Evolutionary conservation across 768 basidiomycete genomes (phyloP).

Genomic region (Trichaptum fuscoviolaceum): DNA sequence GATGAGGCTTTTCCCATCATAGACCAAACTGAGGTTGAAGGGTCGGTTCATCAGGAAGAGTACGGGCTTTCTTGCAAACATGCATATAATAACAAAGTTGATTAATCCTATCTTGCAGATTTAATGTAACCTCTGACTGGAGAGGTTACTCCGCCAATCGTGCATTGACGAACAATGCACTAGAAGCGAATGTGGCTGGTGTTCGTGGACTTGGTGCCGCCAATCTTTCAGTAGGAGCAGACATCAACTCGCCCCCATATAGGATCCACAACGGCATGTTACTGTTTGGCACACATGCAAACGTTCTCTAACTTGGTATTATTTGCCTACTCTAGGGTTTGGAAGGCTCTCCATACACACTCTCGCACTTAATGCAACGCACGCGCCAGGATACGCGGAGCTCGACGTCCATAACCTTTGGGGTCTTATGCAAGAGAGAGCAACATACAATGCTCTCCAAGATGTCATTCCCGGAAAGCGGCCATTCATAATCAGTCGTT

Average conservation of each 20-base stretch:
- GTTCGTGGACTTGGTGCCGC: constrained; percentile 49
- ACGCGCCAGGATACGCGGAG: constrained; percentile 55
- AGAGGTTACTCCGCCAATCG: constrained; percentile 74
- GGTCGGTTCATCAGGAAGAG: constrained; percentile 68
- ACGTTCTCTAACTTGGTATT: background rate
- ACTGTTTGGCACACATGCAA: background rate
- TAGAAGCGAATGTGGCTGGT: constrained; percentile 19
- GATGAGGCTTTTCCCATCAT: constrained; percentile 51
- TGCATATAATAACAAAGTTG: background rate
- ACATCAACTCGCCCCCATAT: constrained; percentile 59
- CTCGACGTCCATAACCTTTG: constrained; percentile 68
- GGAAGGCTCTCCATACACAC: constrained; percentile 49
- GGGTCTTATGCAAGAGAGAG: constrained; percentile 65
- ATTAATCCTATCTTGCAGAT: constrained; percentile 44
- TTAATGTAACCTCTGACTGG: constrained; percentile 48
- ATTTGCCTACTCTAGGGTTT: constrained; percentile 30
- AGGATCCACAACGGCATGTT: constrained; percentile 63
- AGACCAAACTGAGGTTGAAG: constrained; percentile 45
- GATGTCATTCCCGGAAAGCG: constrained; percentile 51
- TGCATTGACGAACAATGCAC: constrained; percentile 41
- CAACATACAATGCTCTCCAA: constrained; percentile 56
- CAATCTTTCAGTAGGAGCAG: constrained; percentile 36
- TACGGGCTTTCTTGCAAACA: constrained; percentile 27
- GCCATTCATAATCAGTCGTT: constrained; percentile 67
- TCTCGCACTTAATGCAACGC: constrained; percentile 67